Conservation (phyloP, 495 filamentous ascomycete genomes). For the Sporormia fimetaria region DNA sequence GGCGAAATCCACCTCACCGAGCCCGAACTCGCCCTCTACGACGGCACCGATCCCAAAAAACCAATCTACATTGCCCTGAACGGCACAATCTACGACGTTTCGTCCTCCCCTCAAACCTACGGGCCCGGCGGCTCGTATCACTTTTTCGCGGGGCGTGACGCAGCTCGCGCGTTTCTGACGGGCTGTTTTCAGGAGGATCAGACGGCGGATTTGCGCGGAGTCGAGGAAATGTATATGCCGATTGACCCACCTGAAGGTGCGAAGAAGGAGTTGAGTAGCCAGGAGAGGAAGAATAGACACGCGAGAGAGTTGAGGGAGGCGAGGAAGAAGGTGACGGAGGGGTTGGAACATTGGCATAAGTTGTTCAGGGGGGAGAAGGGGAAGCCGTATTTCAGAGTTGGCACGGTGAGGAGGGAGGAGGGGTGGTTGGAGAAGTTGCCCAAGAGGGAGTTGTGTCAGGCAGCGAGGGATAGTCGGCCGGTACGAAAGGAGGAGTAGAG, state of each 20-base stretch:
- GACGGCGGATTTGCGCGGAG: slow-evolving; percentile 69
- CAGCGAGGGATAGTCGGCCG: slow-evolving; percentile 32
- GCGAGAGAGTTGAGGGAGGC: slow-evolving; percentile 43
- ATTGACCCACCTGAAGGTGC: slow-evolving; percentile 41
- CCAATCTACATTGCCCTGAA: slow-evolving; percentile 92
- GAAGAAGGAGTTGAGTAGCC: slow-evolving; percentile 32
- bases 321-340: slow-evolving; percentile 42
- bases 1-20: slow-evolving; percentile 56
- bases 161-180: slow-evolving; percentile 87
- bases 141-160: slow-evolving; percentile 80
- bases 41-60: slow-evolving; percentile 60
- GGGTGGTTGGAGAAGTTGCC: slow-evolving; percentile 33
- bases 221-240: slow-evolving; percentile 81
- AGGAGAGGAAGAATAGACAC: slow-evolving; percentile 37
- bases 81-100: slow-evolving; percentile 89
- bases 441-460: slow-evolving; percentile 30
- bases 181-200: slow-evolving; percentile 84
- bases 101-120: slow-evolving; percentile 60
- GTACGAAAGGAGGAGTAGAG: slow-evolving; percentile 15
- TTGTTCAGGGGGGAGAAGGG: slow-evolving; percentile 56
- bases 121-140: slow-evolving; percentile 82
- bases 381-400: slow-evolving; percentile 34
- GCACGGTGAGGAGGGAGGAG: slow-evolving; percentile 30
- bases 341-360: slow-evolving; percentile 52
- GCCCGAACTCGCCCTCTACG: slow-evolving; percentile 56